These are phyloP conservation scores for Nigrograna mackinnonii DNA, from an alignment of 2,329 filamentous ascomycete genomes.

Conservation along the genomic window DNA sequence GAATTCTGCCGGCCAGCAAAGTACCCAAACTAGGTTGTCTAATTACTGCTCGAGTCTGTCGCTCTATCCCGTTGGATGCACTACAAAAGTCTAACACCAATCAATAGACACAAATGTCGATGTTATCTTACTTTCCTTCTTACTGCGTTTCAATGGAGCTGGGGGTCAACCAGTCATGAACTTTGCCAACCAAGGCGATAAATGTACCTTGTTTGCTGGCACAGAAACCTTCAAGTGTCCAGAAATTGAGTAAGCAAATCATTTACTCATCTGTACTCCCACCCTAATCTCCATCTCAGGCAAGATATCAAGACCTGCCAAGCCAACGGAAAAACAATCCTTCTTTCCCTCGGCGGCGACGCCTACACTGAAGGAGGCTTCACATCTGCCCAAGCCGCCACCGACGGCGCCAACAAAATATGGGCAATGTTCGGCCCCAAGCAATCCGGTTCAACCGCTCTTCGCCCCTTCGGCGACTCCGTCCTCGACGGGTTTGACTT, in stretches of 20 bases:
- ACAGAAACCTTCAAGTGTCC: conserved; percentile 64
- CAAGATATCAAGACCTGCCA: conserved; percentile 64
- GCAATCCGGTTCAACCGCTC: conserved; percentile 40
- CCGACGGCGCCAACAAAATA: conserved; percentile 53
- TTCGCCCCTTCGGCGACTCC: conserved; percentile 68
- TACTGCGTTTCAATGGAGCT: conserved; percentile 59
- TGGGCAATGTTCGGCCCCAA: conserved; percentile 72
- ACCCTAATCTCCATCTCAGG: conserved; percentile 28
- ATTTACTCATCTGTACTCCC: too few species aligned
- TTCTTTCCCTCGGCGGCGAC: conserved; percentile 72
- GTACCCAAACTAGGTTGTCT: conserved; percentile 15
- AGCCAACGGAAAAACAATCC: conserved; percentile 67
- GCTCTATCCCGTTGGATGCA: background rate
- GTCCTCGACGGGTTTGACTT: conserved; percentile 76
- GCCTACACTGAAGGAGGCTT: conserved; percentile 73
- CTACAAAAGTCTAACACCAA: conserved; percentile 22
- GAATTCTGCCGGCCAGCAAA: conserved; percentile 22
- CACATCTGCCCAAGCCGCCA: conserved; percentile 21
- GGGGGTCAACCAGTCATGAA: conserved; percentile 59
- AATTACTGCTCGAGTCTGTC: conserved; percentile 15
- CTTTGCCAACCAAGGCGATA: conserved; percentile 66
- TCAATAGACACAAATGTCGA: conserved; percentile 51
- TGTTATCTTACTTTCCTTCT: conserved; percentile 66
- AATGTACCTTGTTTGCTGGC: conserved; percentile 63
- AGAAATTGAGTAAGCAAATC: conserved; percentile 64